Conservation (phyloP, 2,329 filamentous ascomycete genomes). For the Sclerotinia sclerotiorum region DNA sequence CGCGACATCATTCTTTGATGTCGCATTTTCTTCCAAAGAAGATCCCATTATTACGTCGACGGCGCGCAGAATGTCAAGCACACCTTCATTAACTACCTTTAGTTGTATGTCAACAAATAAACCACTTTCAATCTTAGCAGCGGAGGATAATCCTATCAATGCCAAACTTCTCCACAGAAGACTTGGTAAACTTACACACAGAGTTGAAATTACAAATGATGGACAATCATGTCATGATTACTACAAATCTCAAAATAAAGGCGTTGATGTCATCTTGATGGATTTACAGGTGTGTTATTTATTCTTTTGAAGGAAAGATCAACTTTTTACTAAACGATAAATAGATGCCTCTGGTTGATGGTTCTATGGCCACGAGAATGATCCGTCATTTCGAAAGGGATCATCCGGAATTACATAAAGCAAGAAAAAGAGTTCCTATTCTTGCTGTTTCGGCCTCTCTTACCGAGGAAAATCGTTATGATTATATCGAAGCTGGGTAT, state of each 20-base stretch:
- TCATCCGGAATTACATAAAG: slow-evolving; percentile 24
- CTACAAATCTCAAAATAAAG: slow-evolving; percentile 60
- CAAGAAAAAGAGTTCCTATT: slow-evolving; percentile 64
- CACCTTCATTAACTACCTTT: background rate
- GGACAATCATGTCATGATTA: slow-evolving; percentile 78
- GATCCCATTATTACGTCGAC: background rate
- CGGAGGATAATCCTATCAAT: slow-evolving; percentile 87
- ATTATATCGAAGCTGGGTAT: slow-evolving; percentile 60
- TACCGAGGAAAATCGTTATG: slow-evolving; percentile 64
- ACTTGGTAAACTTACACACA: slow-evolving; percentile 72
- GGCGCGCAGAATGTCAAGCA: background rate
- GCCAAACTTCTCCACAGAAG: slow-evolving; percentile 78
- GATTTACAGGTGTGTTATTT: slow-evolving; percentile 74
- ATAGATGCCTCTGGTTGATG: slow-evolving; percentile 91
- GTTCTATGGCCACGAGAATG: slow-evolving; percentile 77
- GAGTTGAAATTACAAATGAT: slow-evolving; percentile 71
- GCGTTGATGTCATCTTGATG: slow-evolving; percentile 85
- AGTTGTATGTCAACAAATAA: slow-evolving; percentile 1
- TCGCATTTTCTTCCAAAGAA: background rate
- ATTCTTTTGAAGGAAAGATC: no score
- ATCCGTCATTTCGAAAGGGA: slow-evolving; percentile 70
- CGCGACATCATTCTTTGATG: slow-evolving; percentile 15
- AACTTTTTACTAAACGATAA: background rate
- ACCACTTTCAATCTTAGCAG: slow-evolving; percentile 61
- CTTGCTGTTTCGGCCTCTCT: slow-evolving; percentile 86